Percentiles rank a stretch among this genome's conserved stretches.
phyloP scores from a whole-genome alignment of 2,329 filamentous ascomycete genomes.

The Chaetoscypha palmicola region DNA sequence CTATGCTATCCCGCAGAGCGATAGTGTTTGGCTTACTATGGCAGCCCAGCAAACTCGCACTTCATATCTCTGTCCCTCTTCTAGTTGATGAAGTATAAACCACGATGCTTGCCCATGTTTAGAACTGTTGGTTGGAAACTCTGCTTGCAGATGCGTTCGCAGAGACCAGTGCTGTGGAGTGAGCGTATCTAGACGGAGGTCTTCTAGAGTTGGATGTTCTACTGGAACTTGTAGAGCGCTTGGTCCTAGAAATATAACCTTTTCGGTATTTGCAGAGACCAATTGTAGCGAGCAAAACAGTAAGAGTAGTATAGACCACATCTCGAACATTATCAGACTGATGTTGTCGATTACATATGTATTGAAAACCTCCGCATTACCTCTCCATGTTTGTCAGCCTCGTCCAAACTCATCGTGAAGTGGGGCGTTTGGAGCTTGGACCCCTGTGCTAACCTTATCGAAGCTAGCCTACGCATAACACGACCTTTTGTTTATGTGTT shows the following conservation, averaged over 20 bases:
- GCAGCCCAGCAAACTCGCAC: slow-evolving; percentile 90
- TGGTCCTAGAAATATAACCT: slow-evolving; percentile 79
- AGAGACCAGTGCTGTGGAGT: slow-evolving; percentile 50
- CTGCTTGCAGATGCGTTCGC: slow-evolving; percentile 57
- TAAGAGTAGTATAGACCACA: slow-evolving; percentile 15
- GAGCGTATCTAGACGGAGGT: slow-evolving; percentile 58
- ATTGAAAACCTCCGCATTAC: too few relatives aligned
- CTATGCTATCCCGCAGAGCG: neutral
- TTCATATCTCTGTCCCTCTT: slow-evolving; percentile 75
- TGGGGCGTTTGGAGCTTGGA: slow-evolving; percentile 13
- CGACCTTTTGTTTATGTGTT: slow-evolving; percentile 14
- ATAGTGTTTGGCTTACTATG: slow-evolving; percentile 55
- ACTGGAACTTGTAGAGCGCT: slow-evolving; percentile 47
- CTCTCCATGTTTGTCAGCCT: too few relatives aligned
- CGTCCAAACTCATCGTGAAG: neutral
- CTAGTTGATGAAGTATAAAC: slow-evolving; percentile 67
- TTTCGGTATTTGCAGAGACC: slow-evolving; percentile 73
- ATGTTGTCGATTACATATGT: too few relatives aligned
- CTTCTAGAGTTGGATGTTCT: slow-evolving; percentile 47
- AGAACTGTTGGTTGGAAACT: slow-evolving; percentile 52
- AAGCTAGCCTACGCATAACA: neutral
- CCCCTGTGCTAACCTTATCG: slow-evolving; percentile 2
- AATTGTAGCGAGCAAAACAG: slow-evolving; percentile 10
- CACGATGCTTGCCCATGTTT: slow-evolving; percentile 62
- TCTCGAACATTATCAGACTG: neutral